Conservation (phyloP, 2,329 filamentous ascomycete genomes). For the Chaetomium strumarium region DNA sequence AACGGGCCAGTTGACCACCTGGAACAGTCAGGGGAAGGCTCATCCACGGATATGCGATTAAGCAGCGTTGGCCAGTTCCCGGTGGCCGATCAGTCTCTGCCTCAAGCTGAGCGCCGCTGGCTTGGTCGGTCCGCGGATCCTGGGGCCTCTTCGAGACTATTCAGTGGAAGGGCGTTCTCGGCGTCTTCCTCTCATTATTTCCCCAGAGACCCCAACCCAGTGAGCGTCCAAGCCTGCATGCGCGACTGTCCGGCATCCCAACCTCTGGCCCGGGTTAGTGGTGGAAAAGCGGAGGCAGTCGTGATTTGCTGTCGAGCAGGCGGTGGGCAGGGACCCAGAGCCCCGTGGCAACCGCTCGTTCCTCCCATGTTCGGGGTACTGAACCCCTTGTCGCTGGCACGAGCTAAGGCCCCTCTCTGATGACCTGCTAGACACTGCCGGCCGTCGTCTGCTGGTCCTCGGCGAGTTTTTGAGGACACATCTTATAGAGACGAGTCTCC, state of each 20-base stretch:
- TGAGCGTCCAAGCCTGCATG: not conserved
- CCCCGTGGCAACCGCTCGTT: too few relatives aligned
- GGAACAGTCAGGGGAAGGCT: not conserved
- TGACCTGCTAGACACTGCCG: too few relatives aligned
- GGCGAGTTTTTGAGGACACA: too few relatives aligned
- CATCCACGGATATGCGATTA: not conserved
- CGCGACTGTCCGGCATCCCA: not conserved
- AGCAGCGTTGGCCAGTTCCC: too few relatives aligned
- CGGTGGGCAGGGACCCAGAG: too few relatives aligned
- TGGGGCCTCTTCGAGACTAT: not conserved
- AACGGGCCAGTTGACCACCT: not conserved
- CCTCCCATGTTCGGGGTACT: too few relatives aligned
- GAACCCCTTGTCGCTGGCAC: too few relatives aligned
- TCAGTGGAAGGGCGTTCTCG: not conserved
- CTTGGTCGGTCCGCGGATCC: conserved; percentile 1
- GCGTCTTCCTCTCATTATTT: not conserved
- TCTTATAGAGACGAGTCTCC: too few relatives aligned
- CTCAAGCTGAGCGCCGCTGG: not conserved
- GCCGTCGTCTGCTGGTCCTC: too few relatives aligned
- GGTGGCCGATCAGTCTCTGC: not conserved
- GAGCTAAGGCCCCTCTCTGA: too few relatives aligned
- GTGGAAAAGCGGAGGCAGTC: not conserved
- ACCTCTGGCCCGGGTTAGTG: not conserved
- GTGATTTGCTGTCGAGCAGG: not conserved
- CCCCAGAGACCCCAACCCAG: not conserved